Evolutionary conservation across 257 asterid species (phyloP), one percentile per base, ranked within the genome.

Genomic region (Ocimum tenuiflorum): DNA sequence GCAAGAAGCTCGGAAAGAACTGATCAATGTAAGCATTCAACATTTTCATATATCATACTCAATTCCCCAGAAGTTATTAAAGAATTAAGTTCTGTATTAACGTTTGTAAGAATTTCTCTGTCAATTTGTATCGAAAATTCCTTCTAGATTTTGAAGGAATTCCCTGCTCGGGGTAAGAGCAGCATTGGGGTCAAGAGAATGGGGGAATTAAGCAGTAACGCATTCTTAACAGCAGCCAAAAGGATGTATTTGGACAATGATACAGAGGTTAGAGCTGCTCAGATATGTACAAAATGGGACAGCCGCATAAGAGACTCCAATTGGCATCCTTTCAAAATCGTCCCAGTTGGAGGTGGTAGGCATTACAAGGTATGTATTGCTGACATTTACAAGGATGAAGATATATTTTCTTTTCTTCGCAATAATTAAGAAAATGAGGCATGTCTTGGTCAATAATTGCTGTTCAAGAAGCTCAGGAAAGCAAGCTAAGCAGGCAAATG

Each of bases 1-100:
- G 64, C 95, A 85, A 73, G 95, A 85, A 52, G 97, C 95, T 54
- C 84, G 91, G 39, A 90, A 79, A 74, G 95, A 85, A 67, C 59
- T 90, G 77, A 70, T 84, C 57, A 75, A 79, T 29, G 97, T 90
- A 90, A 82, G 83, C 42, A 33, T 60, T 64, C 33, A 60, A 69
- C 63, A 29, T 33, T 7, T 38, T 3, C 18, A 33, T 31, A 31
- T 31, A 23, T 51, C 71, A 10, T 43, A 43, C 20, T 54, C 19
- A 51, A 27, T 60, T 35, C 8, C 14, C 22, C 3, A 23, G 11
- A 22, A 13, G 53, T 12, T 13, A 31, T 39, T 15, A 11, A 18
- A 11, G 48, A 36, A 67, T 6, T 42, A 12, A 2, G 10, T 29
- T 29, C 1, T 36, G 52, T 4, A 35, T 10, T 2, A 3, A 42